These are phyloP conservation scores for Phytopythium montanum DNA, from an alignment of 352 stramenopile genomes.

Conservation along the genomic window DNA sequence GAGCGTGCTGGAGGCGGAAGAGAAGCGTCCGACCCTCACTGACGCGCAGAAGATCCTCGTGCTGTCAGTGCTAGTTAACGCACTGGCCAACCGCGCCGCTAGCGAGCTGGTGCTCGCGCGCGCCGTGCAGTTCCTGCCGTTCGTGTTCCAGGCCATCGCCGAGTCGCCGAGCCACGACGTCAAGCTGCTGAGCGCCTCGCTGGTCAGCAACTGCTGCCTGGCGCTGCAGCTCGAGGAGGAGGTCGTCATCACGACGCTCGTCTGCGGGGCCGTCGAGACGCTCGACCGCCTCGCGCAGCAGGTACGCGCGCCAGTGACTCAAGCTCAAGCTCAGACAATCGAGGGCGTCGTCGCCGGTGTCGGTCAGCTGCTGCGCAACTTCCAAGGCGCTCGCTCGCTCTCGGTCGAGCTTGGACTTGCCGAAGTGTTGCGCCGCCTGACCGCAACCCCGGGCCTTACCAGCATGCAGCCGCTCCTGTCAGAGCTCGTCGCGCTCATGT, in stretches of 20 bases:
- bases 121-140: slow-evolving; percentile 53
- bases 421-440: slow-evolving; percentile 58
- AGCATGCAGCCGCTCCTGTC: slow-evolving; percentile 52
- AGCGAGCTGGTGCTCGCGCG: slow-evolving; percentile 46
- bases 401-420: slow-evolving; percentile 60
- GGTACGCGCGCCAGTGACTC: slow-evolving; percentile 7
- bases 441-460: slow-evolving; percentile 29
- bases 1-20: slow-evolving; percentile 24
- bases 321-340: slow-evolving; percentile 38
- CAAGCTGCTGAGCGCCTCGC: slow-evolving; percentile 47
- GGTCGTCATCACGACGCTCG: slow-evolving; percentile 60
- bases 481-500: slow-evolving; percentile 65
- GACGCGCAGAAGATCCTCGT: slow-evolving; percentile 50
- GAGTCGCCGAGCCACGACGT: slow-evolving; percentile 35
- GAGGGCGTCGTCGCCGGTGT: slow-evolving; percentile 64
- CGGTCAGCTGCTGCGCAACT: slow-evolving; percentile 58
- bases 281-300: slow-evolving; percentile 43
- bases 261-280: slow-evolving; percentile 66
- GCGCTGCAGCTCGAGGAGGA: slow-evolving; percentile 65
- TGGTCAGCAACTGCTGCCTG: slow-evolving; percentile 74
- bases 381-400: slow-evolving; percentile 50
- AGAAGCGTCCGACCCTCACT: slow-evolving; percentile 15
- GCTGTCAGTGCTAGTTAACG: slow-evolving; percentile 62
- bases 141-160: slow-evolving; percentile 58
- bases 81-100: slow-evolving; percentile 45